A percentile compares a stretch with the other conserved stretches of the same genome.
phyloP scores from a whole-genome alignment of 2,329 filamentous ascomycete species.

The Graphium sp. region DNA sequence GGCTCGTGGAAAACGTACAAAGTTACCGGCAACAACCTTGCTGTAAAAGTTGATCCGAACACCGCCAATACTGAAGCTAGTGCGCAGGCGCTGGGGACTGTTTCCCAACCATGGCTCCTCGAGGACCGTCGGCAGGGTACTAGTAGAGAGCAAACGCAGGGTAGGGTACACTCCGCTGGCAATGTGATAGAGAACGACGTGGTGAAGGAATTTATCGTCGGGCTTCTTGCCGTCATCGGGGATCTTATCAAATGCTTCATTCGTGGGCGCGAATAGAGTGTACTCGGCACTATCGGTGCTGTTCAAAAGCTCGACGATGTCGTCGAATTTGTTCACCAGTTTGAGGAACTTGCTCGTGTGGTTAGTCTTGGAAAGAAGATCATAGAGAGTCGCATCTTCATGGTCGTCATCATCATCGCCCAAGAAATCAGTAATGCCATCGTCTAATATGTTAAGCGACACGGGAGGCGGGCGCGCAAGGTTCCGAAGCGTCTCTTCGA shows the following conservation, averaged over 20 bases:
- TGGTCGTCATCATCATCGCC: slow-evolving; percentile 12
- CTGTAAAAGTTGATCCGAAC: slow-evolving; percentile 64
- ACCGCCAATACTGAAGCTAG: slow-evolving; percentile 44
- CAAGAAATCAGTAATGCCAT: too few relatives aligned
- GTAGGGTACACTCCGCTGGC: slow-evolving; percentile 50
- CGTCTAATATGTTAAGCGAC: too few relatives aligned
- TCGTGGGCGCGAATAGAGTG: slow-evolving; percentile 67
- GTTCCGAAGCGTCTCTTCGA: too few relatives aligned
- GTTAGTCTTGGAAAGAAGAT: slow-evolving; percentile 60
- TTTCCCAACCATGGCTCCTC: slow-evolving; percentile 41
- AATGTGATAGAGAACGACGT: slow-evolving; percentile 60
- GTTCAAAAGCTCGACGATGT: slow-evolving; percentile 59
- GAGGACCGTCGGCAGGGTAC: slow-evolving; percentile 59
- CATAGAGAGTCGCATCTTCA: slow-evolving; percentile 59
- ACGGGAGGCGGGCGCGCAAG: too few relatives aligned
- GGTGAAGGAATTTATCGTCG: slow-evolving; percentile 52
- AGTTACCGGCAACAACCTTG: slow-evolving; percentile 51
- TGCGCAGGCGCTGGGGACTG: slow-evolving; percentile 55
- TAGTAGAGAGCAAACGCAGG: slow-evolving; percentile 44
- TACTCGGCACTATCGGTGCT: slow-evolving; percentile 50
- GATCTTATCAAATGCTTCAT: slow-evolving; percentile 55
- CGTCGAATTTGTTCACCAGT: slow-evolving; percentile 46
- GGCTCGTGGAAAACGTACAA: too few relatives aligned
- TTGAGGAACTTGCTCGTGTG: slow-evolving; percentile 63
- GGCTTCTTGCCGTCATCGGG: slow-evolving; percentile 38